These are phyloP conservation scores for Fusarium nematophilum DNA, from an alignment of 2,329 filamentous ascomycete species.

Conservation along the genomic window DNA sequence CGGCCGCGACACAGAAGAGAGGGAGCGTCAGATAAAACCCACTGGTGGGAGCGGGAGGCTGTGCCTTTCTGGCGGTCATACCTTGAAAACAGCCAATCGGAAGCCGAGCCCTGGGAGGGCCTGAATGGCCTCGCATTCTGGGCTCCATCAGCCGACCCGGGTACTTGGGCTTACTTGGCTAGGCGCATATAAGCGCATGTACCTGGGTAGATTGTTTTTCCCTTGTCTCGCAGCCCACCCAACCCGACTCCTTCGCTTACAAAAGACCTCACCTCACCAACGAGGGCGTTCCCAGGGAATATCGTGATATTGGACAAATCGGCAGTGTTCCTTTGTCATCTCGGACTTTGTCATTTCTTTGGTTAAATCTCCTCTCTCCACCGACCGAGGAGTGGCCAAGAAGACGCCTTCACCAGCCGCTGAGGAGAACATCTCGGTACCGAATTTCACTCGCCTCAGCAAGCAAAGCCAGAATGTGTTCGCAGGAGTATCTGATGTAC, in stretches of 20 bases:
- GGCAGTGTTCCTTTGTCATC: background rate
- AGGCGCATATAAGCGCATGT: background rate
- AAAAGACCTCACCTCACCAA: constrained; percentile 1
- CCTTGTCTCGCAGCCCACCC: background rate
- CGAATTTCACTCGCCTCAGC: too few species aligned
- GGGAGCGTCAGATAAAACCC: constrained; percentile 33
- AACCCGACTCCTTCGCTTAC: background rate
- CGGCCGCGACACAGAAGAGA: constrained; percentile 8
- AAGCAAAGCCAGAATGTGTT: constrained; percentile 8
- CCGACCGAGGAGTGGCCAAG: too few species aligned
- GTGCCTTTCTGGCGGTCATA: constrained; percentile 24
- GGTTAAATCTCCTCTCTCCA: too few species aligned
- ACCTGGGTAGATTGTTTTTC: constrained; percentile 1
- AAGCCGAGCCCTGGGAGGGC: constrained; percentile 4
- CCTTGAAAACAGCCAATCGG: constrained; percentile 28
- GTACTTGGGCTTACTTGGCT: constrained; percentile 15
- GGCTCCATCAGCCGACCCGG: background rate
- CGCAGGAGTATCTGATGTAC: background rate
- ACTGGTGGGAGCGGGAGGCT: constrained; percentile 10
- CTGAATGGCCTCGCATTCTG: constrained; percentile 25
- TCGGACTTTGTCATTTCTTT: too few species aligned
- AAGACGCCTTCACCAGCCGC: too few species aligned
- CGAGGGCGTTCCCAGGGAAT: background rate
- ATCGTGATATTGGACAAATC: background rate
- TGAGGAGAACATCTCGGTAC: too few species aligned